Conservation (phyloP, 345 rosid species). For the Gossypium arboreum region DNA sequence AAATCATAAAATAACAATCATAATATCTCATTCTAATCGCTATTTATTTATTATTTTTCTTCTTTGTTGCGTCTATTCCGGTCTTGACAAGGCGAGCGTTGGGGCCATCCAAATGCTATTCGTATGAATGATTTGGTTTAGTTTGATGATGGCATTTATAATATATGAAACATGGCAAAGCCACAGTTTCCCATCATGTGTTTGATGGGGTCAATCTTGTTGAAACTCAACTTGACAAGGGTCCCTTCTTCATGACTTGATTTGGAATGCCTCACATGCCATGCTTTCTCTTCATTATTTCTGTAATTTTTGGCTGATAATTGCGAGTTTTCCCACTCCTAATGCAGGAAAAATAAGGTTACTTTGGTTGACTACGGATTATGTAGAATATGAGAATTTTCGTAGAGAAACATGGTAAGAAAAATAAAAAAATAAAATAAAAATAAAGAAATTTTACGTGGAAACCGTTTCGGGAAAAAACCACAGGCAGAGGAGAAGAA, state of each 20-base stretch:
- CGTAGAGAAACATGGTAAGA: too few relatives aligned
- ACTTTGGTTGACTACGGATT: too few relatives aligned
- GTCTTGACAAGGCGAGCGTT: background rate
- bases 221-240: background rate
- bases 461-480: too few relatives aligned
- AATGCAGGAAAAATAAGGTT: background rate
- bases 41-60: background rate
- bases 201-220: background rate
- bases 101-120: conserved; percentile 10
- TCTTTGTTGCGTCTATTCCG: background rate
- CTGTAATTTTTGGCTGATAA: background rate
- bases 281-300: background rate
- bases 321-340: background rate
- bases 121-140: background rate
- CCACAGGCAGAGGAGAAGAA: too few relatives aligned
- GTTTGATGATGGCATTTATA: background rate
- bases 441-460: too few relatives aligned
- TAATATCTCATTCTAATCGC: background rate
- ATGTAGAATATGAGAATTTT: too few relatives aligned
- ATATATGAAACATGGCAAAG: background rate
- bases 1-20: background rate
- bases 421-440: too few relatives aligned
- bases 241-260: conserved; percentile 9
- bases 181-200: conserved; percentile 5
- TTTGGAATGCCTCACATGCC: background rate